Evolutionary conservation across 768 basidiomycete species (phyloP).

Genomic region (Pleurotus ostreatus): DNA sequence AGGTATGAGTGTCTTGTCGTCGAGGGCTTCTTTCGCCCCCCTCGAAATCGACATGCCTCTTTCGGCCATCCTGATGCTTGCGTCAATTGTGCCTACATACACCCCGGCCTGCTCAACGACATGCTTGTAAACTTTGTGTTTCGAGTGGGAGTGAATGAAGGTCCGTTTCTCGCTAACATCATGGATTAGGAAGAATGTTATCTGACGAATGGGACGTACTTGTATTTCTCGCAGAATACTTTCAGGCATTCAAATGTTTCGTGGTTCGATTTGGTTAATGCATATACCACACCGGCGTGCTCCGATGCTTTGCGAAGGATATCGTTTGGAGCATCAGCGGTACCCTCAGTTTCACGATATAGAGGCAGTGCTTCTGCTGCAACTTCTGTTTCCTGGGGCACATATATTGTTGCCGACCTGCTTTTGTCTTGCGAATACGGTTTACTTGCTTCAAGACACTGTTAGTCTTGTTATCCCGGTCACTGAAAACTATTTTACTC

Average conservation of each 20-base stretch:
- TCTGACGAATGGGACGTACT: background rate
- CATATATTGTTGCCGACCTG: too few relatives aligned
- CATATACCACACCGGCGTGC: background rate
- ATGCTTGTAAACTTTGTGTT: background rate
- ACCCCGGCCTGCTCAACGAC: background rate
- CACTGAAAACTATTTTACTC: too few relatives aligned
- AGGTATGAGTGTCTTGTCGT: background rate
- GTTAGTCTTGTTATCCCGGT: too few relatives aligned
- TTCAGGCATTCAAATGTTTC: slow-evolving; percentile 5
- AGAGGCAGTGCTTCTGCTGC: too few relatives aligned
- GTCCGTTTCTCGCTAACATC: background rate
- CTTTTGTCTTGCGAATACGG: too few relatives aligned
- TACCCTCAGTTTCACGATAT: too few relatives aligned
- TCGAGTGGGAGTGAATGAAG: background rate
- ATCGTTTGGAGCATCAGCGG: background rate
- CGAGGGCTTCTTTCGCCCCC: background rate
- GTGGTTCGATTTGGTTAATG: background rate
- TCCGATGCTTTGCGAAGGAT: slow-evolving; percentile 1
- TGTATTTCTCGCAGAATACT: slow-evolving; percentile 5
- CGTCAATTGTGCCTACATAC: background rate
- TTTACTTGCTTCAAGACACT: too few relatives aligned
- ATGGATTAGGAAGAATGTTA: background rate
- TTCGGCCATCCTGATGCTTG: background rate
- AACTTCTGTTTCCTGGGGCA: too few relatives aligned
- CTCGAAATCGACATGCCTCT: slow-evolving; percentile 1